Conservation (phyloP, 257 asterid genomes). For the Cinchona pubescens region DNA sequence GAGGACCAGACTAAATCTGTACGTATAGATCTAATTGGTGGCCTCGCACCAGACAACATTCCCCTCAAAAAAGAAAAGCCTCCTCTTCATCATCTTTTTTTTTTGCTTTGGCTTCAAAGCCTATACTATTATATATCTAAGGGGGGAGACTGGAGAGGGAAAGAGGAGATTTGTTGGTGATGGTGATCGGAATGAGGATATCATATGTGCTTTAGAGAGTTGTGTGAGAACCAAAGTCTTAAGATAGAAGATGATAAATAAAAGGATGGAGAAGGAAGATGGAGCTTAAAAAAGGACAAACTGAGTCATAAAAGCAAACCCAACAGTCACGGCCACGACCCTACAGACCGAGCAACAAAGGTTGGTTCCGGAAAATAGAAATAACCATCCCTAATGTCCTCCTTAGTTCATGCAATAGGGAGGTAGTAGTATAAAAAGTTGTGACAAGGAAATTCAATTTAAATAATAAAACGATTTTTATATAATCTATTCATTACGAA, state of each 20-base stretch:
- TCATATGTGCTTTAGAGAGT: neutral
- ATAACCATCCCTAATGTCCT: constrained; percentile 21
- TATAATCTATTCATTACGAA: too few relatives aligned
- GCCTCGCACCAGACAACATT: constrained; percentile 99
- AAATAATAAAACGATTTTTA: too few relatives aligned
- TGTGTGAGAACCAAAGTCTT: constrained; percentile 7
- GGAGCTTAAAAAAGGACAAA: constrained; percentile 44
- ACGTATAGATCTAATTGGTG: constrained; percentile 51
- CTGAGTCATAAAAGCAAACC: constrained; percentile 59
- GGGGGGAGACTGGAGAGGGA: constrained; percentile 5
- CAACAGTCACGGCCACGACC: constrained; percentile 52
- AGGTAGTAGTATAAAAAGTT: neutral
- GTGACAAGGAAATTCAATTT: too few relatives aligned
- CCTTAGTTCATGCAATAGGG: constrained; percentile 4
- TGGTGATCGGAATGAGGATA: neutral
- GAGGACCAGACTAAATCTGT: neutral
- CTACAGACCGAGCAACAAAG: constrained; percentile 32
- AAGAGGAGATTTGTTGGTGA: neutral
- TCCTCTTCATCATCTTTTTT: constrained; percentile 26
- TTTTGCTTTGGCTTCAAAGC: neutral
- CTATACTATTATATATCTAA: neutral
- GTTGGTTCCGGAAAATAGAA: constrained; percentile 34
- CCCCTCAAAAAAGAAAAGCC: constrained; percentile 72
- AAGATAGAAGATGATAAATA: constrained; percentile 39
- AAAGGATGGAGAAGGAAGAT: constrained; percentile 41